Percentiles rank a stretch among this genome's conserved stretches.
Conservation (phyloP, 2,329 filamentous ascomycete genomes). For the Juglanconis oblonga region DNA sequence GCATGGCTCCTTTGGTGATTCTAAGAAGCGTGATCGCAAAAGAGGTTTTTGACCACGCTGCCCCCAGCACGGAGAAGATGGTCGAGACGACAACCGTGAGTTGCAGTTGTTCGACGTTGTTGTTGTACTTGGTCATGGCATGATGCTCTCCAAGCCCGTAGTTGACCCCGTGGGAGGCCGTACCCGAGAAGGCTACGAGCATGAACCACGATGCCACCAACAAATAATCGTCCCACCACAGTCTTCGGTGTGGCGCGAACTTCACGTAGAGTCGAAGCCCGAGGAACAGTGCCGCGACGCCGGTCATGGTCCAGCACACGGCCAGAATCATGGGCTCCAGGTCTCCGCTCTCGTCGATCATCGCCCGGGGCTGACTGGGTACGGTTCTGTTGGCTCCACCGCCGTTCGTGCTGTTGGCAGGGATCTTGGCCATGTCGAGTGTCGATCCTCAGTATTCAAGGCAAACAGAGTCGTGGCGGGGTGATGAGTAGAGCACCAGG, state of each 20-base stretch:
- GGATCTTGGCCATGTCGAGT: background rate
- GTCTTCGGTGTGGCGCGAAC: background rate
- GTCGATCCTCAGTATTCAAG: background rate
- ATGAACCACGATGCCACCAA: background rate
- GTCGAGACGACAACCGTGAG: constrained; percentile 22
- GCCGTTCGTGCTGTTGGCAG: background rate
- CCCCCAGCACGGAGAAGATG: constrained; percentile 29
- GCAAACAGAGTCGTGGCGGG: background rate
- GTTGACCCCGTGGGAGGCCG: background rate
- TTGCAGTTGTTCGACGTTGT: constrained; percentile 7
- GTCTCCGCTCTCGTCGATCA: background rate
- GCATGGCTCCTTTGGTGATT: constrained; percentile 27
- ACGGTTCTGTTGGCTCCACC: background rate
- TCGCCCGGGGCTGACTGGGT: no score
- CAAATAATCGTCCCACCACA: constrained; percentile 6
- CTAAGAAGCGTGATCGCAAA: constrained; percentile 35
- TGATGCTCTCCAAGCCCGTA: background rate
- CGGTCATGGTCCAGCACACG: background rate
- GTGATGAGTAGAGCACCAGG: background rate
- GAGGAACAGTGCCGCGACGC: background rate
- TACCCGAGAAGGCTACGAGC: background rate
- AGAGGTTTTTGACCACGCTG: constrained; percentile 35
- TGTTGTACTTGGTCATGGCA: background rate
- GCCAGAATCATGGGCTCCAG: background rate
- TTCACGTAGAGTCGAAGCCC: background rate